A percentile compares a stretch with the other conserved stretches of the same genome.
phyloP scores from a whole-genome alignment of 1,284 basidiomycete species.

The Athelia psychrophila region DNA sequence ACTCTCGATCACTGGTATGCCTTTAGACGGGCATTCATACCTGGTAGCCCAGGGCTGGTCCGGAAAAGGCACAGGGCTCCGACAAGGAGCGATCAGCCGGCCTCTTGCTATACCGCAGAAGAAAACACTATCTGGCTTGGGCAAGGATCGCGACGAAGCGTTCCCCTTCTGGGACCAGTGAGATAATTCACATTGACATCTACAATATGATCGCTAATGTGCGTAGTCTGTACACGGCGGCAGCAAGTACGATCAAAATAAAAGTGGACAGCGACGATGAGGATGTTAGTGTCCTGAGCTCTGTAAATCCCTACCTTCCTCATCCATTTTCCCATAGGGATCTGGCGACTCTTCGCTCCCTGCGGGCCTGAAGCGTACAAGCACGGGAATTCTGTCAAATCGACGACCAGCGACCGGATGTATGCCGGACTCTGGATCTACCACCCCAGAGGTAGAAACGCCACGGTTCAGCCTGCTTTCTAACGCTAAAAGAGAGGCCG shows the following conservation, averaged over 20 bases:
- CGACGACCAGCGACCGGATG: conserved; percentile 55
- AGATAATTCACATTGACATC: conserved; percentile 26
- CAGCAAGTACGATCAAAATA: conserved; percentile 74
- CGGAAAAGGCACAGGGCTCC: conserved; percentile 76
- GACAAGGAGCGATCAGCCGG: conserved; percentile 62
- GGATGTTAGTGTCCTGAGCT: conserved; percentile 27
- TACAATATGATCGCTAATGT: neutral
- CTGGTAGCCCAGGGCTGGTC: conserved; percentile 85
- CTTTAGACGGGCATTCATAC: conserved; percentile 76
- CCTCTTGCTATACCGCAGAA: conserved; percentile 83
- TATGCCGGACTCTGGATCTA: conserved; percentile 33
- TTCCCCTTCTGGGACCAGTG: conserved; percentile 98
- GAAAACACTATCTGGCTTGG: conserved; percentile 79
- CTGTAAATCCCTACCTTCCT: conserved; percentile 4
- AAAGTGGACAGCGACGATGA: conserved; percentile 56
- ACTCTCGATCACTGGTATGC: conserved; percentile 39
- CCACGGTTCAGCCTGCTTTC: conserved; percentile 55
- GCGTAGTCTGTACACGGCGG: conserved; percentile 73
- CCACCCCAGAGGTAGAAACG: conserved; percentile 38
- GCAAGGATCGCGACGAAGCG: conserved; percentile 89
- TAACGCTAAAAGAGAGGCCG: conserved; percentile 74
- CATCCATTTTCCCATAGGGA: conserved; percentile 14
- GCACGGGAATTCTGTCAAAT: conserved; percentile 76
- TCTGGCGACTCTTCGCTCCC: conserved; percentile 20
- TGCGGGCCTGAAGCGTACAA: conserved; percentile 50